phyloP scores from a whole-genome alignment of 805 yeast species.

The Candida nonsorbophila region DNA sequence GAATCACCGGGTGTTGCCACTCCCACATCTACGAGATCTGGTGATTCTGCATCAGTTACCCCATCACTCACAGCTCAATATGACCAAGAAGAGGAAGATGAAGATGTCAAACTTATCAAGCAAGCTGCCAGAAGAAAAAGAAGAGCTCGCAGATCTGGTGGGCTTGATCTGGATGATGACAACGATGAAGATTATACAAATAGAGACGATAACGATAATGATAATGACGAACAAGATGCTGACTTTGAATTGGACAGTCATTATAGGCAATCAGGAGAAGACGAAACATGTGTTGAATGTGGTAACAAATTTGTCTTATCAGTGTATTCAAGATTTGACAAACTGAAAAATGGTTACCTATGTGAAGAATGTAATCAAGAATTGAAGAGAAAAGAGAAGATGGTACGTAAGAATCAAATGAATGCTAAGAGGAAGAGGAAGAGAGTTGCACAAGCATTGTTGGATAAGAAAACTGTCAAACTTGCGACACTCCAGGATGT shows the following conservation, averaged over 20 bases:
- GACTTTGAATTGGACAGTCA: constrained; percentile 8
- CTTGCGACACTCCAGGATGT: constrained; percentile 76
- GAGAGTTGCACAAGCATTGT: constrained; percentile 75
- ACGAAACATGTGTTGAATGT: constrained; percentile 62
- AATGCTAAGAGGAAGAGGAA: constrained; percentile 70
- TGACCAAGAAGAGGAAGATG: constrained; percentile 17
- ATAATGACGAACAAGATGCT: constrained; percentile 18
- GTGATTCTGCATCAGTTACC: constrained; percentile 7
- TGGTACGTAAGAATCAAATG: constrained; percentile 47
- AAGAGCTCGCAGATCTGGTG: constrained; percentile 25
- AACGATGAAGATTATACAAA: constrained; percentile 32
- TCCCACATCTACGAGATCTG: constrained; percentile 12
- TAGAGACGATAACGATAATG: constrained; percentile 20
- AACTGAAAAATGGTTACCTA: constrained; percentile 54
- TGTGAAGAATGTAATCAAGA: constrained; percentile 57
- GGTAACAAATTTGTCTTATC: constrained; percentile 51
- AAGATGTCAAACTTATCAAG: constrained; percentile 21
- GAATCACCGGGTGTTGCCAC: constrained; percentile 1
- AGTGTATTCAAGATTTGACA: constrained; percentile 57
- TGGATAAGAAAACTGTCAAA: constrained; percentile 61
- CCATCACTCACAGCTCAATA: constrained; percentile 7
- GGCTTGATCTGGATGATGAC: constrained; percentile 14
- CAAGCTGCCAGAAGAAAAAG: constrained; percentile 26
- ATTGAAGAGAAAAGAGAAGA: constrained; percentile 36
- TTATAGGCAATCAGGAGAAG: constrained; percentile 40